Evolutionary conservation across 2,329 filamentous ascomycete genomes (phyloP), one percentile per base, ranked within the genome.

Genomic region (Curvularia sp.): DNA sequence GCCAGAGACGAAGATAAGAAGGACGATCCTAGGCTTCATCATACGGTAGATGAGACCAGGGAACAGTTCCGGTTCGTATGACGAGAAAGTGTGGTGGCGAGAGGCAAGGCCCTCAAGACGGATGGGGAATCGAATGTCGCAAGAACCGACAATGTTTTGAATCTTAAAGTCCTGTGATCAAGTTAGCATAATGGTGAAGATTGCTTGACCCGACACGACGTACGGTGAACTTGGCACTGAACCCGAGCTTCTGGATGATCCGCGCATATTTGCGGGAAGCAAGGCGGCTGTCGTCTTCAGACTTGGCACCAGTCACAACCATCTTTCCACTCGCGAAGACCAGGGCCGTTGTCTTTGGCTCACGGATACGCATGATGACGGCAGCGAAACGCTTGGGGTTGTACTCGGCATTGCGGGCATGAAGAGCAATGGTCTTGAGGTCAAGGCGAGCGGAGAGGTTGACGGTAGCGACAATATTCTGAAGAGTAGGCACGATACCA

Each of bases 241-340:
- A 99, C 63, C 95, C 95, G 60, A 99, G 91, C 84, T 99, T 99
- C 85, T 99, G 95, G 72, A 99, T 98, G 80, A 99, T 98, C 74
- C 95, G 93, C 52, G 95, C 95, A 77, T 98, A 98, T 81, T 99
- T 99, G 81, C 94, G 89, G 59, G 91, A 95, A 8, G 95, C 95
- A 74, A 99, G 88, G 83, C 97, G 97, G 60, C 92, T 96, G 77
- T 98, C 95, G 78, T 98, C 95, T 77, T 98, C 95, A 1, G 92
- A 96, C 81, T 98, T 98, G 64, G 94, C 94, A 82, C 94, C 94
- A 53, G 95, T 98, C 15, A 98, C 95, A 46, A 98, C 95, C 95
- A 99, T 98, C 87, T 99, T 99, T 80, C 95, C 95, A 1, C 91
- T 96, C 59, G 95, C 95, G 73, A 99, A 99, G 83, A 99, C 98